These are phyloP conservation scores for Amylostereum chailletii DNA, from an alignment of 1,284 basidiomycete genomes.

Conservation along the genomic window DNA sequence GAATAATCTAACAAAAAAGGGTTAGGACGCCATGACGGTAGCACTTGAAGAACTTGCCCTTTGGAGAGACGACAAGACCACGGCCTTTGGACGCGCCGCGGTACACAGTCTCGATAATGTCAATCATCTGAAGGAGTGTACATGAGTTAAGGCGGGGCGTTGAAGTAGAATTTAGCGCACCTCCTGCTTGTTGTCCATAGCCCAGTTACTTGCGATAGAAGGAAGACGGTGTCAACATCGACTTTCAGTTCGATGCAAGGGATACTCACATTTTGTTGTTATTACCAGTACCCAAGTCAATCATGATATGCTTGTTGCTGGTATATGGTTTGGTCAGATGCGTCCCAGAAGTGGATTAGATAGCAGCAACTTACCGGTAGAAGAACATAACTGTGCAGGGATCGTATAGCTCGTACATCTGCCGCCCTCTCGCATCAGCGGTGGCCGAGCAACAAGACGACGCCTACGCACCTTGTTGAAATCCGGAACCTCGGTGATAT, in stretches of 20 bases:
- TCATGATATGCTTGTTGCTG: constrained; percentile 99
- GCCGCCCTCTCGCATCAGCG: constrained; percentile 3
- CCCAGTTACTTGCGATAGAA: constrained; percentile 71
- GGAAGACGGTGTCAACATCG: constrained; percentile 3
- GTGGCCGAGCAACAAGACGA: constrained; percentile 8
- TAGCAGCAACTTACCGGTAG: constrained; percentile 60
- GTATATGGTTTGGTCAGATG: constrained; percentile 1
- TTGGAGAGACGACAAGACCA: constrained; percentile 95
- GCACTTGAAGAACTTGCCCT: constrained; percentile 50
- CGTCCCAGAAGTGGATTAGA: not conserved
- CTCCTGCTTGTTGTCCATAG: constrained; percentile 96
- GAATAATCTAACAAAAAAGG: constrained; percentile 58
- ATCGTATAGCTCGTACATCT: constrained; percentile 96
- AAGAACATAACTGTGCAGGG: constrained; percentile 97
- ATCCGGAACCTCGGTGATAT: constrained; percentile 96
- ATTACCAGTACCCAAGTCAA: constrained; percentile 98
- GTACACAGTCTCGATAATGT: constrained; percentile 98
- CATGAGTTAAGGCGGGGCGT: not conserved
- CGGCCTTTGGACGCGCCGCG: constrained; percentile 96
- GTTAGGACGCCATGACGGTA: constrained; percentile 4
- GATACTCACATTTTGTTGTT: constrained; percentile 93
- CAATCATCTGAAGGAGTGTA: constrained; percentile 64
- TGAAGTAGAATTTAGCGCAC: constrained; percentile 30
- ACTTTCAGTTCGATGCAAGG: not conserved
- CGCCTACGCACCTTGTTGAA: constrained; percentile 85